Evolutionary conservation across 371 early-diverging fungal species (phyloP), one percentile per base, ranked within the genome.

Genomic region (Dichotomocladium elegans): DNA sequence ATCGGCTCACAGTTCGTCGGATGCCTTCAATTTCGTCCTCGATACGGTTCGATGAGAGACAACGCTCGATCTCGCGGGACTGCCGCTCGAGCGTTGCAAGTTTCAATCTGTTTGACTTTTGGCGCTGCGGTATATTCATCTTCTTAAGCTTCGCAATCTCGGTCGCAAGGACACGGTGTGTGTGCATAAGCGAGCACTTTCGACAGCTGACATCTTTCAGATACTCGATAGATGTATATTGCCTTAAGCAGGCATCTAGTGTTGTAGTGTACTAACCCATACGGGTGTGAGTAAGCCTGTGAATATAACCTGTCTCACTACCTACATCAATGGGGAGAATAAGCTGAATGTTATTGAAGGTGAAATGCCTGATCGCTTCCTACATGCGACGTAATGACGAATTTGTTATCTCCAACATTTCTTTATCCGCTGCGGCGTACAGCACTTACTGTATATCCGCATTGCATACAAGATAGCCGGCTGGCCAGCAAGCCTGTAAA

Each of bases 171-270:
- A 47, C 27, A 53, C 55, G 10, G 2, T 58, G 34, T 0, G 88
- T 86, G 28, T 81, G 74, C 8, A 66, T 51, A 51, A 90, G 68
- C 29, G 85, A 80, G 61, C 92, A 91, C 58, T 75, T 76, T 49
- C 88, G 74, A 60, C 92, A 91, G 29, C 70, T 72, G 15, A 80
- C 89, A 47, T 88, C 92, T n/a, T 79, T 67, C 0, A 92, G 65
- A 33, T 82, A 79, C 60, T 91, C 92, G 31, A 91, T 75, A 0
- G 70, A 68, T 19, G 80, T 78, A 57, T 83, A 88, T 34, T 81
- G 70, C 34, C 66, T 60, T 25, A 91, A 68, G 19, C 86, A 84
- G 31, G 80, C 75, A 41, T 85, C 86, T 22, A 90, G 50, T 7
- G 84, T 77, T 17, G 82, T 79, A 0, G 77, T 60, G 34, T 58